phyloP scores from a whole-genome alignment of 768 basidiomycete genomes.

The Tylopilus subfusipes region DNA sequence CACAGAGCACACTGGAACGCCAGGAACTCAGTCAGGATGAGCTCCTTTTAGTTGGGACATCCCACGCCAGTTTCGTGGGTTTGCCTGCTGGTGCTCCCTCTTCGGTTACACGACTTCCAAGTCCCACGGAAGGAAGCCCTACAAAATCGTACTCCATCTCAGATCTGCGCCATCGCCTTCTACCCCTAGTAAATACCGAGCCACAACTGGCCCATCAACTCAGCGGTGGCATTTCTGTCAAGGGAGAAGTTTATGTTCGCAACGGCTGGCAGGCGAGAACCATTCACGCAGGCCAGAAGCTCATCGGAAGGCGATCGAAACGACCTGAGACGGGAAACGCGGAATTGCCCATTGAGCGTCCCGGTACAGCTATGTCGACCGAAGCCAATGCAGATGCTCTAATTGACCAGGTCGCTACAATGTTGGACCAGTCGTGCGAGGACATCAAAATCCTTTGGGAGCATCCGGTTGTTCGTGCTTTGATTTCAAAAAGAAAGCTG shows the following conservation, averaged over 20 bases:
- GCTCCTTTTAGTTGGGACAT: constrained; percentile 12
- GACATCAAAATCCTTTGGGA: constrained; percentile 74
- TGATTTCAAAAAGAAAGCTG: constrained; percentile 65
- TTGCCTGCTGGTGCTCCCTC: constrained; percentile 7
- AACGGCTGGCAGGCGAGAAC: constrained; percentile 78
- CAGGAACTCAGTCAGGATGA: constrained; percentile 31
- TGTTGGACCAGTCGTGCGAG: constrained; percentile 54
- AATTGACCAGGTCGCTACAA: constrained; percentile 56
- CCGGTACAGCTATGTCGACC: constrained; percentile 28
- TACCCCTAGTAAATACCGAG: constrained; percentile 60
- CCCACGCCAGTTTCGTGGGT: constrained; percentile 9
- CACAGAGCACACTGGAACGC: constrained; percentile 32
- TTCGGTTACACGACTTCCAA: constrained; percentile 8
- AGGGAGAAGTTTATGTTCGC: constrained; percentile 71
- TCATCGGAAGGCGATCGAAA: constrained; percentile 29
- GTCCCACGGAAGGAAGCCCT: constrained; percentile 17
- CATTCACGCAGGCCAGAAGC: constrained; percentile 45
- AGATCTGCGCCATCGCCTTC: constrained; percentile 55
- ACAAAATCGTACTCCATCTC: constrained; percentile 38
- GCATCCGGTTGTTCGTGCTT: constrained; percentile 63
- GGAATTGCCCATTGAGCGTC: constrained; percentile 29
- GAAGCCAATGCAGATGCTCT: constrained; percentile 46
- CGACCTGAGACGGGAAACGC: constrained; percentile 23
- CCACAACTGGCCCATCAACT: constrained; percentile 64
- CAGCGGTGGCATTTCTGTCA: constrained; percentile 69